phyloP scores from a whole-genome alignment of 306 rosid genomes.

The Prunus salicina region DNA sequence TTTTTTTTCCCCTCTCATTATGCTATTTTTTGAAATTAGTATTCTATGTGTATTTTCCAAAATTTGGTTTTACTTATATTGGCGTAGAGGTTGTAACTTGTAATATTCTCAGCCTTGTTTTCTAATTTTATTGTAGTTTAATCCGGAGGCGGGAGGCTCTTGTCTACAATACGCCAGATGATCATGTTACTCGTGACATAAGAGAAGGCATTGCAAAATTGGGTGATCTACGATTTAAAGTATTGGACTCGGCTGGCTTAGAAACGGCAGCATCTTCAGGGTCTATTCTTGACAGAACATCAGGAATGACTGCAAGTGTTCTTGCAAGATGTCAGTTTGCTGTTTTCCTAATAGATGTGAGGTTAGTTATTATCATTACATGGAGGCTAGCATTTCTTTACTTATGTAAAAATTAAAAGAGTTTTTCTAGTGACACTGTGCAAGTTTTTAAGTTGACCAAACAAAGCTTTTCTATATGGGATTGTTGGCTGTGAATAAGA shows the following conservation, averaged over 20 bases:
- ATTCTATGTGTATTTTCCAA: background rate
- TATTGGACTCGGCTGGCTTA: slow-evolving; percentile 89
- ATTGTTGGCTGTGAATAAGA: background rate
- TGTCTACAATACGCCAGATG: slow-evolving; percentile 85
- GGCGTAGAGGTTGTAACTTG: background rate
- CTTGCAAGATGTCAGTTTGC: slow-evolving; percentile 64
- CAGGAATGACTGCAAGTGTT: slow-evolving; percentile 71
- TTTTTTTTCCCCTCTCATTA: background rate
- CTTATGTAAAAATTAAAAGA: background rate
- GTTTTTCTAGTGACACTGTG: too few species aligned
- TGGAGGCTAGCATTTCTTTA: background rate
- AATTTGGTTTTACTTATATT: background rate
- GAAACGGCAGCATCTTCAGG: slow-evolving; percentile 73
- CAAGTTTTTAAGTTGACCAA: too few species aligned
- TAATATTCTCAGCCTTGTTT: background rate
- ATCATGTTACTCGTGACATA: slow-evolving; percentile 92
- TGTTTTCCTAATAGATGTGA: slow-evolving; percentile 76
- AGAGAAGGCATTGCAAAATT: slow-evolving; percentile 90
- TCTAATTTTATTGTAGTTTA: slow-evolving; percentile 34
- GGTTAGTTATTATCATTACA: slow-evolving; percentile 33
- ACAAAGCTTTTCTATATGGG: background rate
- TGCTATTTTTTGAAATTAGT: background rate
- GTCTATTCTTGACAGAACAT: slow-evolving; percentile 84
- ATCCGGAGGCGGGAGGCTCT: slow-evolving; percentile 92
- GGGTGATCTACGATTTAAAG: slow-evolving; percentile 81